A percentile compares a stretch with the other conserved stretches of the same genome.
phyloP scores from a whole-genome alignment of 176 grass and related monocot species.

The Pharus latifolius region DNA sequence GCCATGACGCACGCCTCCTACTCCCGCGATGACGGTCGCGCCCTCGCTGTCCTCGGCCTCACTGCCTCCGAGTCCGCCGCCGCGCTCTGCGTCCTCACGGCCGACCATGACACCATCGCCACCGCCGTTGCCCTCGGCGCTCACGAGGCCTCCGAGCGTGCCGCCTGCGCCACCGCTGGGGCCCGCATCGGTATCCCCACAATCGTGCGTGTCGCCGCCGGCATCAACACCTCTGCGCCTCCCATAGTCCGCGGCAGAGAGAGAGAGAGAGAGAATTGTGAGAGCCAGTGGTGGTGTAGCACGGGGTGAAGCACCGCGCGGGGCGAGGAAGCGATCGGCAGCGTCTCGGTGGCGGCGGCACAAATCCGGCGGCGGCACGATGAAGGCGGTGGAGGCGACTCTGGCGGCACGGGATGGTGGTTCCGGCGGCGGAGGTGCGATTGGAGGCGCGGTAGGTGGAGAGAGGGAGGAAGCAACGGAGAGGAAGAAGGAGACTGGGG shows the following conservation, averaged over 20 bases:
- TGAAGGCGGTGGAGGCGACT: too few relatives aligned
- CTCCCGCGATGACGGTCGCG: constrained; percentile 55
- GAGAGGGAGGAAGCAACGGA: too few relatives aligned
- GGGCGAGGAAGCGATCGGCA: too few relatives aligned
- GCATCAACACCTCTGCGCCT: constrained; percentile 19
- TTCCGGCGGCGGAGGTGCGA: too few relatives aligned
- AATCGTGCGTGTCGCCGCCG: constrained; percentile 39
- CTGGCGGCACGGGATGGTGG: too few relatives aligned
- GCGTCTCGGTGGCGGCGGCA: too few relatives aligned
- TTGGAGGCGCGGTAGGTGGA: too few relatives aligned
- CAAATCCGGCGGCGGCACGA: too few relatives aligned
- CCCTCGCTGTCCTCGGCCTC: constrained; percentile 48
- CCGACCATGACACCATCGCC: constrained; percentile 27
- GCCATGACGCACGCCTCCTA: constrained; percentile 64
- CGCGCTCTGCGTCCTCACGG: constrained; percentile 21
- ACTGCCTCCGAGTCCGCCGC: constrained; percentile 33
- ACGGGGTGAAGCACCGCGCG: too few relatives aligned
- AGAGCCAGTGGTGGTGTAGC: too few relatives aligned
- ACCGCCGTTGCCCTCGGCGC: constrained; percentile 22
- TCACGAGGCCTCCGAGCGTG: not conserved
- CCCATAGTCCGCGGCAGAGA: constrained; percentile 38
- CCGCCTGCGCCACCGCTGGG: constrained; percentile 22
- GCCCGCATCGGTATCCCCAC: constrained; percentile 10
- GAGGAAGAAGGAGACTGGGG: too few relatives aligned
- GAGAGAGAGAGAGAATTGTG: too few relatives aligned